Percentiles rank a stretch among this genome's conserved stretches.
These are phyloP conservation scores for Yarrowia alimentaria DNA, from an alignment of 805 yeast genomes.

Conservation along the genomic window DNA sequence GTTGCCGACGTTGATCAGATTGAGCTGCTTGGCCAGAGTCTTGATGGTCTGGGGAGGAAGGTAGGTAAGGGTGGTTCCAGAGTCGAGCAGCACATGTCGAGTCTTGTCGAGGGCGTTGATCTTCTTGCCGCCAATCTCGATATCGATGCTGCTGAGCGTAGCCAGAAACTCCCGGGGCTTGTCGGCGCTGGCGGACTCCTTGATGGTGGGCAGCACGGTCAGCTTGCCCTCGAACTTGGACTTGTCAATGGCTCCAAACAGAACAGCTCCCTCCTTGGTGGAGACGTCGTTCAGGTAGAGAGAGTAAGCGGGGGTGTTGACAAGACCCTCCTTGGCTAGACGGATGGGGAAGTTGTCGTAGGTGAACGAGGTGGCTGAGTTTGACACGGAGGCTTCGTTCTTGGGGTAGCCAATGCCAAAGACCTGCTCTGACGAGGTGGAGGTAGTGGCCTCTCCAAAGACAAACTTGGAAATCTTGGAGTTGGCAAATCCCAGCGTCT, in stretches of 20 bases:
- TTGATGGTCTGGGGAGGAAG: conserved; percentile 1
- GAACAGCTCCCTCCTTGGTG: conserved; percentile 32
- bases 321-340: conserved; percentile 42
- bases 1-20: conserved; percentile 34
- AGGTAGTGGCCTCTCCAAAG: conserved; percentile 29
- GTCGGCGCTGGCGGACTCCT: conserved; percentile 28
- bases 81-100: conserved; percentile 43
- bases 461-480: conserved; percentile 42
- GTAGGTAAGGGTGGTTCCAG: conserved; percentile 53
- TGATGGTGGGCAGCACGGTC: conserved; percentile 42
- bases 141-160: conserved; percentile 23
- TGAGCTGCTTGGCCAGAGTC: conserved; percentile 42
- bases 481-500: conserved; percentile 51
- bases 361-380: conserved; percentile 24
- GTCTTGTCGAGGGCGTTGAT: conserved; percentile 17
- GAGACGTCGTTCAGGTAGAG: conserved; percentile 42
- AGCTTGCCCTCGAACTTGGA: conserved; percentile 30
- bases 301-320: conserved; percentile 45
- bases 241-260: conserved; percentile 35
- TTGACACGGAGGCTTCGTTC: conserved; percentile 32
- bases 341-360: conserved; percentile 40
- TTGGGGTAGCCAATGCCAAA: conserved; percentile 32
- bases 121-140: conserved; percentile 39
- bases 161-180: conserved; percentile 13
- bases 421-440: conserved; percentile 27